Evolutionary conservation across 345 rosid species (phyloP), one percentile per base, ranked within the genome.

Genomic region (Lepidium sativum): DNA sequence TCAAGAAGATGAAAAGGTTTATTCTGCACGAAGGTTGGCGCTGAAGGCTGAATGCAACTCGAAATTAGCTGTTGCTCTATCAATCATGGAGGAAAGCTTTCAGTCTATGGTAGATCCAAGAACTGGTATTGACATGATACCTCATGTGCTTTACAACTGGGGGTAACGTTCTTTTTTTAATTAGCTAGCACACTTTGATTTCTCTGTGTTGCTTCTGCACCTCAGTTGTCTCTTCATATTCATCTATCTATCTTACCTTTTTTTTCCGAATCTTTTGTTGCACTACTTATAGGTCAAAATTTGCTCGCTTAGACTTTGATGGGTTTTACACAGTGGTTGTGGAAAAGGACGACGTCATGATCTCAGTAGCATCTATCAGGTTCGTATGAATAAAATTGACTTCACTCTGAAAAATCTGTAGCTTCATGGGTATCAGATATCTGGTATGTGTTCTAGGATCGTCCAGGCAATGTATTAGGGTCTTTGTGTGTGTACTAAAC

Each of bases 331-430:
- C 97, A n/a, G 66, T 81, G 73, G 89, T 85, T 58, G 78, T 92
- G 91, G 97, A 92, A 80, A 89, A 84, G 60, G 84, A 87, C 55
- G 98, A 92, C 51, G 80, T 80, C 68, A 65, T 92, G 78, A 76
- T 92, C 63, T 79, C 94, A 51, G 98, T 76, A 60, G 98, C 98
- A 68, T 87, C 92, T n/a, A 72, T 92, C 83, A 89, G 98, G 98
- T 92, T 56, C 73, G 51, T 67, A 45, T 39, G 60, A 47, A 55
- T 40, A 60, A 23, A 41, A 40, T 32, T 16, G 35, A 61, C 32
- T 42, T 51, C 15, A 48, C 1, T 8, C 8, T 57, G 12, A 32
- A 37, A 37, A 44, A 57, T 57, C 35, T 48, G 59, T 58, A 38
- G 7, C 20, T 32, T 40, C 23, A 23, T 47, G 58, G 47, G 58